Base-by-base conservation (phyloP, 306 rosid species). In the Pyrus communis region DNA sequence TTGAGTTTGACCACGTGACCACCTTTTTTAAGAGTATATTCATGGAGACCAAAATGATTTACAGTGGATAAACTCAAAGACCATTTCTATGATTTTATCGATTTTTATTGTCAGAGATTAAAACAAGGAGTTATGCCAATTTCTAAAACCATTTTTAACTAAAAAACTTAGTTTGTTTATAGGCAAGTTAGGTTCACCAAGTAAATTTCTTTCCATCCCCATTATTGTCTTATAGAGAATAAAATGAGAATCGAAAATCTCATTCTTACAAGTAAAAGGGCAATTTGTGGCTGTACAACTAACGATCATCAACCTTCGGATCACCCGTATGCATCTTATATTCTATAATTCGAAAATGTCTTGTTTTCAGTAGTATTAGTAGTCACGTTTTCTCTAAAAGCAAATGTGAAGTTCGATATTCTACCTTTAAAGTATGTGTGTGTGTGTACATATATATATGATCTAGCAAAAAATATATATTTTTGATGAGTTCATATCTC, bases 11-110 rank as follows among this genome's bases (percentile, higher is more conserved):
- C 42, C 42, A 7, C 9, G 42, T 35, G 42, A 35, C 42, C 42
- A 35, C 1, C 42, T 35, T 35, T 35, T 35, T 35, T 35, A 35
- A 35, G 42, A 35, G 42, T 7, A 35, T 7, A 35, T 35, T 35
- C 42, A 7, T 35, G 42, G 42, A 35, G 0, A 35, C 9, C 42
- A 35, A 35, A 35, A 35, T 7, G 9, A 35, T 35, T 35, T 35
- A 35, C 42, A 2, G 42, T 35, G 9, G 9, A 1, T 2, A 35
- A 35, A 35, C 10, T 35, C 42, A 35, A 35, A 0, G 2, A 35
- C 0, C 2, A 7, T 0, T 35, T 35, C 0, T 35, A 35, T 7
- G 1, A 0, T 35, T 35, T 0, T 35, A 35, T 7, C 2, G 0
- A 35, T 35, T 35, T 35, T 35, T 35, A 35, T 7, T 7, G 9